These are phyloP conservation scores for Canariomyces notabilis DNA, from an alignment of 2,329 filamentous ascomycete species.

Conservation along the genomic window DNA sequence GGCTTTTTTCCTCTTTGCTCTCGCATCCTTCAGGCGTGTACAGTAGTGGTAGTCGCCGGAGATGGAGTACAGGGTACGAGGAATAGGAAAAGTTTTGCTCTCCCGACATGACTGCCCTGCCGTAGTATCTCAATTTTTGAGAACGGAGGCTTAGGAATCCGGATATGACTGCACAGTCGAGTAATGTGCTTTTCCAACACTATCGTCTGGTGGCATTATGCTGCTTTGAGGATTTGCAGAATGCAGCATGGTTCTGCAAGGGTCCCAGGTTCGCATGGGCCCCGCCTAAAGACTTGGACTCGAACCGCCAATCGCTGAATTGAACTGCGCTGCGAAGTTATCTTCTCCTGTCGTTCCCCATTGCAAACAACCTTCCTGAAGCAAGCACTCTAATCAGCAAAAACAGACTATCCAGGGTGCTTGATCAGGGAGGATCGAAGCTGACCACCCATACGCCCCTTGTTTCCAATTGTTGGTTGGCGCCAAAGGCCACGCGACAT, in stretches of 20 bases:
- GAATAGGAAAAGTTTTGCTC: constrained; percentile 21
- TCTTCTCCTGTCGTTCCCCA: background rate
- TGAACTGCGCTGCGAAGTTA: background rate
- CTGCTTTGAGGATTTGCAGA: background rate
- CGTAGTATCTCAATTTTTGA: background rate
- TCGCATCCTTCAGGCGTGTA: constrained; percentile 31
- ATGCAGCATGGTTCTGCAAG: constrained; percentile 6
- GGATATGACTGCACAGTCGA: too few species aligned
- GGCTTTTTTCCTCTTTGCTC: constrained; percentile 17
- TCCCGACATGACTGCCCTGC: constrained; percentile 12
- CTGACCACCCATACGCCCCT: background rate
- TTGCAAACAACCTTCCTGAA: background rate
- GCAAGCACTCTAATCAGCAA: background rate
- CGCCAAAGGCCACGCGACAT: constrained; percentile 9
- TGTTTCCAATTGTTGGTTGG: background rate
- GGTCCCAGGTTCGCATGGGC: background rate
- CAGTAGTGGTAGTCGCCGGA: constrained; percentile 21
- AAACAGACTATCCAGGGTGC: background rate
- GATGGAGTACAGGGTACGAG: constrained; percentile 16
- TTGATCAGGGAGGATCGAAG: background rate
- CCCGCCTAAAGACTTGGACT: background rate
- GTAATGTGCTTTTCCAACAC: background rate
- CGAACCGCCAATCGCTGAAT: background rate
- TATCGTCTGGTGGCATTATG: background rate
- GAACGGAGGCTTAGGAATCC: too few species aligned